Percentiles rank a stretch among this genome's conserved stretches.
Evolutionary conservation across 441 rosid genomes (phyloP).

Genomic region (Biscutella laevigata): DNA sequence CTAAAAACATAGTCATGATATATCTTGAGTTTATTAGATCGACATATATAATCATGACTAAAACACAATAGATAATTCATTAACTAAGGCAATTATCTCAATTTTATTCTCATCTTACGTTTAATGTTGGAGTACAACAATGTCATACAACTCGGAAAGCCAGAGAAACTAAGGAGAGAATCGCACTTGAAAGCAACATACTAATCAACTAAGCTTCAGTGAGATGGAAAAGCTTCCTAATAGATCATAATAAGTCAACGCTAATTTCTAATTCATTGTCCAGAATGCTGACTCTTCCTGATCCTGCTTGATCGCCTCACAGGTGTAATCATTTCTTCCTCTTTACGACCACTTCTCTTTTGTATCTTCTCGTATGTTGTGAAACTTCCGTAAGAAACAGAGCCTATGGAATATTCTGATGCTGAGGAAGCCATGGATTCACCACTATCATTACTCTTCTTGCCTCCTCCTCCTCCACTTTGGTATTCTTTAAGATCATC

Average conservation of each 20-base stretch:
- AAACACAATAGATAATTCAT: too few species aligned
- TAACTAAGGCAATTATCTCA: too few species aligned
- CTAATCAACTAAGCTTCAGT: conserved; percentile 22
- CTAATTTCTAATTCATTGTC: conserved; percentile 32
- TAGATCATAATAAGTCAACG: neutral
- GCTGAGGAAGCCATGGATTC: conserved; percentile 62
- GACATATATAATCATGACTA: too few species aligned
- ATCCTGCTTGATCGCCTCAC: conserved; percentile 86
- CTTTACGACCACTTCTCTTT: conserved; percentile 47
- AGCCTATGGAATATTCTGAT: conserved; percentile 49
- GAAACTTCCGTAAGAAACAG: conserved; percentile 74
- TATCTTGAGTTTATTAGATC: too few species aligned
- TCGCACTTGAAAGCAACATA: neutral
- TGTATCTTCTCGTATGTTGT: conserved; percentile 69
- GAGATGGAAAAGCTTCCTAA: conserved; percentile 20
- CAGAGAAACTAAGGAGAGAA: too few species aligned
- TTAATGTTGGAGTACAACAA: too few species aligned
- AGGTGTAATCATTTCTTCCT: conserved; percentile 58
- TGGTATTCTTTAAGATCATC: conserved; percentile 26
- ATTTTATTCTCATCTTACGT: too few species aligned
- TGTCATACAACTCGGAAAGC: too few species aligned
- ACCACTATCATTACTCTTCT: conserved; percentile 40
- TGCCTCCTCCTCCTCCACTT: conserved; percentile 19
- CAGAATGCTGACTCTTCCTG: conserved; percentile 40
- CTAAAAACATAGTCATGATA: too few species aligned